Evolutionary conservation across 768 basidiomycete genomes (phyloP).

Genomic region (Tulasnella sp.): DNA sequence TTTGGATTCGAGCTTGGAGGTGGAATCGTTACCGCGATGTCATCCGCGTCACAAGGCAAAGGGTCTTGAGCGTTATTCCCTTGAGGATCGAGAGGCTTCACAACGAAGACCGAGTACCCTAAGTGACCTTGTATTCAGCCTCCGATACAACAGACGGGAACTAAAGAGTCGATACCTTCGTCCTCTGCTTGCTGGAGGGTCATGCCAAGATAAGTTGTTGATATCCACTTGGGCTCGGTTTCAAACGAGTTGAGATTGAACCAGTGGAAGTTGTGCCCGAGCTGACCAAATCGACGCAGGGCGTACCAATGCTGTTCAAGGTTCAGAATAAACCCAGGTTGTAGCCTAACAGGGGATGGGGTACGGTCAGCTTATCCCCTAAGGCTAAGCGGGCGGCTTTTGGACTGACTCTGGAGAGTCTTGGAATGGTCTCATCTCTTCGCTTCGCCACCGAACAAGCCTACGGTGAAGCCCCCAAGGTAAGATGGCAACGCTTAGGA

Average conservation of each 20-base stretch:
- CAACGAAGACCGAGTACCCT: conserved; percentile 82
- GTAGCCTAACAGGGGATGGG: conserved; percentile 48
- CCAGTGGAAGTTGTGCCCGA: conserved; percentile 62
- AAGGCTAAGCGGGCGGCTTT: conserved; percentile 14
- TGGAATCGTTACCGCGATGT: conserved; percentile 62
- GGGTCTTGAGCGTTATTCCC: conserved; percentile 7
- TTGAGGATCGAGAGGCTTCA: conserved; percentile 36
- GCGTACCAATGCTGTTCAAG: conserved; percentile 88
- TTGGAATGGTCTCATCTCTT: conserved; percentile 74
- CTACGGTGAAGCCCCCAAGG: conserved; percentile 40
- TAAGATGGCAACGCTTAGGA: background rate
- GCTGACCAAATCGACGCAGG: conserved; percentile 69
- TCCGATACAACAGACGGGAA: conserved; percentile 34
- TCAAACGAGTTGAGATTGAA: conserved; percentile 84
- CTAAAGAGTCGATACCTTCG: conserved; percentile 53
- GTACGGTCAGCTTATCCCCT: conserved; percentile 26
- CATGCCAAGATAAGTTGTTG: conserved; percentile 79
- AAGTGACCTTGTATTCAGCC: conserved; percentile 29
- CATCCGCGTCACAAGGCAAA: conserved; percentile 47
- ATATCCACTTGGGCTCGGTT: conserved; percentile 71
- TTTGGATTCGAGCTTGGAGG: conserved; percentile 16
- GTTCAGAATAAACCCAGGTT: conserved; percentile 85
- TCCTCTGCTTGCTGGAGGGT: conserved; percentile 80
- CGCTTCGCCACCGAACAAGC: conserved; percentile 79
- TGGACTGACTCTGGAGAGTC: conserved; percentile 62